Percentiles rank a stretch among this genome's conserved stretches.
Evolutionary conservation across 2,329 filamentous ascomycete species (phyloP).

Genomic region (Cadophora malorum): DNA sequence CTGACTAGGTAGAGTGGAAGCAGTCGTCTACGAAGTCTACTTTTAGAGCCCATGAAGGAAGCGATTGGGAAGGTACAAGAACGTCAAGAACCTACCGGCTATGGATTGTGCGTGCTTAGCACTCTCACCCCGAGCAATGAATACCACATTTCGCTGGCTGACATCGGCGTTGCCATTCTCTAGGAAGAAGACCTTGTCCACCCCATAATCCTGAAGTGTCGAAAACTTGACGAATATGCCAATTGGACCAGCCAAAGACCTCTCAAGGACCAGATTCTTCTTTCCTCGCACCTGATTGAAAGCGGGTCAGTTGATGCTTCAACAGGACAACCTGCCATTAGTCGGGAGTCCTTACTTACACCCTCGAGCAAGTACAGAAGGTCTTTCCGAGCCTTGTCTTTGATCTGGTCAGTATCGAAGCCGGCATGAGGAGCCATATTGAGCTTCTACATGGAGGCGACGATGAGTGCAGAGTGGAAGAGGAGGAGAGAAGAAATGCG

Average conservation of each 20-base stretch:
- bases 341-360: slow-evolving; percentile 67
- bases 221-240: slow-evolving; percentile 95
- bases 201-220: slow-evolving; percentile 93
- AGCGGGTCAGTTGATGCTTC: slow-evolving; percentile 44
- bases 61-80: neutral
- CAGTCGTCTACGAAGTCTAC: slow-evolving; percentile 62
- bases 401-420: slow-evolving; percentile 78
- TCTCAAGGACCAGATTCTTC: slow-evolving; percentile 96
- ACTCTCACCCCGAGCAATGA: slow-evolving; percentile 90
- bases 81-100: slow-evolving; percentile 68
- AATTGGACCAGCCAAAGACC: slow-evolving; percentile 85
- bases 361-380: slow-evolving; percentile 90
- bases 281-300: slow-evolving; percentile 85
- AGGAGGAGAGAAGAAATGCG: slow-evolving; percentile 5
- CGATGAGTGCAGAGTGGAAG: slow-evolving; percentile 16
- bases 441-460: slow-evolving; percentile 56
- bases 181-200: slow-evolving; percentile 96
- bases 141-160: slow-evolving; percentile 93
- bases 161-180: slow-evolving; percentile 96
- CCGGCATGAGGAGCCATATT: slow-evolving; percentile 72
- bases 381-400: slow-evolving; percentile 84
- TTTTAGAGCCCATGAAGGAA: slow-evolving; percentile 57
- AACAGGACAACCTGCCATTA: slow-evolving; percentile 26
- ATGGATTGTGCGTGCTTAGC: slow-evolving; percentile 82
- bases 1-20: slow-evolving; percentile 61